These are phyloP conservation scores for Lophium mytilinum DNA, from an alignment of 495 filamentous ascomycete genomes.

Conservation along the genomic window DNA sequence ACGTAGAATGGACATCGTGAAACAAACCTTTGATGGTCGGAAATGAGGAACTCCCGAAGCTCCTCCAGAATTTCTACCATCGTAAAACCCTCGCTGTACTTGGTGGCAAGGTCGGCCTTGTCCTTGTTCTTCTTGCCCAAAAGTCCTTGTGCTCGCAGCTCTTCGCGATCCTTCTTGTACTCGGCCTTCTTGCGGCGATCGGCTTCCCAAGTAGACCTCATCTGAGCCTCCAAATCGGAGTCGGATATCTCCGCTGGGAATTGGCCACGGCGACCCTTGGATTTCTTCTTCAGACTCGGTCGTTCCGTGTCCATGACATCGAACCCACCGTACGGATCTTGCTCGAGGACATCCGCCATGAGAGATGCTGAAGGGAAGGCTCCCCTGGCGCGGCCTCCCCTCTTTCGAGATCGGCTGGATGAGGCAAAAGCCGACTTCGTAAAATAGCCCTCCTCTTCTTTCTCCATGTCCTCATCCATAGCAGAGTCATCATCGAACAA, in stretches of 20 bases:
- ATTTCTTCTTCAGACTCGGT: constrained; percentile 47
- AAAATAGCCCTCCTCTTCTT: neutral
- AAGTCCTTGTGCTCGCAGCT: constrained; percentile 67
- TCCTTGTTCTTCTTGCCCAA: constrained; percentile 55
- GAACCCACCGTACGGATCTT: constrained; percentile 60
- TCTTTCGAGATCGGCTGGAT: neutral
- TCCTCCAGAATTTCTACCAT: constrained; percentile 64
- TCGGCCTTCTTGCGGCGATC: constrained; percentile 76
- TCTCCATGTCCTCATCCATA: constrained; percentile 23
- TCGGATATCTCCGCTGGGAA: constrained; percentile 57
- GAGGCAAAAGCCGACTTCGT: too few relatives aligned
- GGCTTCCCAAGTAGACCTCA: constrained; percentile 59
- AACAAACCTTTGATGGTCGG: constrained; percentile 54
- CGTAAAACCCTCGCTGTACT: constrained; percentile 65
- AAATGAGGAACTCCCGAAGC: constrained; percentile 60
- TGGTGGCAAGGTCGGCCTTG: constrained; percentile 58
- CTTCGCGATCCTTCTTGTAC: constrained; percentile 70
- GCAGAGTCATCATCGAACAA: constrained; percentile 40
- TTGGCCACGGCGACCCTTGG: constrained; percentile 47
- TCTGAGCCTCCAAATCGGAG: constrained; percentile 57
- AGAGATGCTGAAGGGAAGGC: constrained; percentile 50
- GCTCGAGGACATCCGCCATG: constrained; percentile 57
- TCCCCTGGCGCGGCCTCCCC: neutral
- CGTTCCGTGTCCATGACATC: constrained; percentile 77
- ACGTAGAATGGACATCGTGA: neutral